Conservation (phyloP, 202 grass and related monocot genomes). For the Cymbopogon flexuosus region DNA sequence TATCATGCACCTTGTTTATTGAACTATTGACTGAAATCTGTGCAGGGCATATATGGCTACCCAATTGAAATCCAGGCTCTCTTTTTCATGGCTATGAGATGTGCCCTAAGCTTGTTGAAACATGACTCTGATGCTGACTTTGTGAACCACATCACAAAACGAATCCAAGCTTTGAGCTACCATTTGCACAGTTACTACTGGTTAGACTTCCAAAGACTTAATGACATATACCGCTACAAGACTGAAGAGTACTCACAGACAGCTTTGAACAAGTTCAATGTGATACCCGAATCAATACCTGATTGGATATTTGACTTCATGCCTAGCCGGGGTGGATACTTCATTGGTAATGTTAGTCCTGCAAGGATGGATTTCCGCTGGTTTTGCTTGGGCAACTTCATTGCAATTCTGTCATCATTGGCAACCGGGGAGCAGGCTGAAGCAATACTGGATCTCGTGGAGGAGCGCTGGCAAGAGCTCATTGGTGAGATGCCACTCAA, state of each 20-base stretch:
- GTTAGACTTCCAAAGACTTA: conserved; percentile 56
- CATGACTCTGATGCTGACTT: conserved; percentile 37
- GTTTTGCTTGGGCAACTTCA: conserved; percentile 67
- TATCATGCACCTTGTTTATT: conserved; percentile 9
- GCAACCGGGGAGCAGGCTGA: conserved; percentile 44
- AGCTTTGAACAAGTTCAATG: conserved; percentile 71
- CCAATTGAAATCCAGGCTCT: conserved; percentile 66
- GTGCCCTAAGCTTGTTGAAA: conserved; percentile 46
- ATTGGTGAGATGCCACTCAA: too few species aligned
- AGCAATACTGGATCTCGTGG: conserved; percentile 59
- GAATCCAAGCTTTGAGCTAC: conserved; percentile 60
- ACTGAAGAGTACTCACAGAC: conserved; percentile 67
- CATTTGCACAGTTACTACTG: conserved; percentile 63
- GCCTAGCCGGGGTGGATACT: conserved; percentile 56
- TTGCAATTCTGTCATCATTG: conserved; percentile 52
- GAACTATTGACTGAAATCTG: neutral
- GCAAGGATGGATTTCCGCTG: conserved; percentile 72
- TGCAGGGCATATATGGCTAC: conserved; percentile 68
- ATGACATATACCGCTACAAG: conserved; percentile 65
- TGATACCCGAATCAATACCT: conserved; percentile 60
- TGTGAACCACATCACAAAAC: conserved; percentile 39
- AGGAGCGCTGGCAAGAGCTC: neutral
- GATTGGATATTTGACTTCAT: conserved; percentile 73
- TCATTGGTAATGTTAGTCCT: conserved; percentile 63
- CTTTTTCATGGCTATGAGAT: conserved; percentile 63